Evolutionary conservation across 805 yeast species (phyloP), one percentile per base, ranked within the genome.

Genomic region (Candida xiaguanensis): DNA sequence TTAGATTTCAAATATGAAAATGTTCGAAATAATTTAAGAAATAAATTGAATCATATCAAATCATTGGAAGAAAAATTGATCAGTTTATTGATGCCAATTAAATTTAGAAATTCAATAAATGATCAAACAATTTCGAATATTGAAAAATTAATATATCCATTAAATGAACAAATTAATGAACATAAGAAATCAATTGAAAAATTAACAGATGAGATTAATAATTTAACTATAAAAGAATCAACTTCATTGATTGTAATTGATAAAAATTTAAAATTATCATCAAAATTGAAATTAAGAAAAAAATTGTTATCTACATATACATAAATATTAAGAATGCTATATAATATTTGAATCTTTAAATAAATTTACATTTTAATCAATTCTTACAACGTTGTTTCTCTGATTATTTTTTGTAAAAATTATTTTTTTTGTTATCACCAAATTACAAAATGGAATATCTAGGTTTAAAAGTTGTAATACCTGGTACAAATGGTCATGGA

Each of bases 401-500:
- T 23, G 13, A 31, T 25, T 14, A 23, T 38, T 9, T 38, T 5
- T 38, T 15, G n/a, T 15, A 30, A 12, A 8, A 9, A 15, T 26
- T 24, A 20, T 12, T 25, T 6, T 12, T n/a, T 12, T 18, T 17
- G n/a, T n/a, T n/a, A n/a, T n/a, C 30, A 28, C 32, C n/a, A n/a
- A n/a, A n/a, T n/a, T n/a, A n/a, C n/a, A n/a, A 28, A 27, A 61
- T 63, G 65, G 68, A 62, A 5, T 47, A 46, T 36, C 50, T 68
- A 28, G 72, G 68, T 4, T 46, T 56, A 8, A 47, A 56, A 39
- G 59, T 77, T 15, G 59, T 61, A 32, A 70, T 83, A 1, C 95
- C 95, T 0, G 85, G 85, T 8, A 11, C 41, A 5, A 79, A 85
- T 9, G 71, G 70, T 3, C 62, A 65, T 29, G 96, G 90, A 1